Evolutionary conservation across 257 asterid species (phyloP), one percentile per base, ranked within the genome.

Genomic region (Nicotiana obtusifolia): DNA sequence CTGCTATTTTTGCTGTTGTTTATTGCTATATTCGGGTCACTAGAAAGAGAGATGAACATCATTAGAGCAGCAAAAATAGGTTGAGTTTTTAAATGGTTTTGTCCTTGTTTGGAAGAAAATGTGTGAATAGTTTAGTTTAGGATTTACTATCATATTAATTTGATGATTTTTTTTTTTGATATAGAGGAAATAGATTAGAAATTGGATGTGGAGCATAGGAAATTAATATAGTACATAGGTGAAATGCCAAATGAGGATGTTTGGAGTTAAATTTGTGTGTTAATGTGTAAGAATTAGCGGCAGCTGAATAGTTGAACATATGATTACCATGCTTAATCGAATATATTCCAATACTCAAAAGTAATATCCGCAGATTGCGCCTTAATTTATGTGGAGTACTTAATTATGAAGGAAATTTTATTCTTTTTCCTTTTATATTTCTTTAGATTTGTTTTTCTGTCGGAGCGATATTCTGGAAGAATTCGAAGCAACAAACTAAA

Each of bases 1-100:
- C 97, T 81, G 95, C 87, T 83, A 81, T 85, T 81, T 89, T 91
- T 44, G 97, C 94, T 4, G 89, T 93, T 56, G 94, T 93, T 81
- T 93, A 85, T 73, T 91, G 95, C 87, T 93, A 93, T 81, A 93
- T 93, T 80, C 86, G 95, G 49, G 95, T 90, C 41, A 93, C 97
- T 7, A 77, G 96, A 68, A 87, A 78, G 62, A 85, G 65, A 80
- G 83, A 78, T 5, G 67, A 37, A 9, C 86, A 79, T 49, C 77
- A 80, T 1, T 73, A 73, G 41, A 69, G 5, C 33, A 56, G 5
- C 60, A 14, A 1, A 14, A 2, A 14, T 3, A 14, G 9, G 60
- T 54, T 16, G 8, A 4, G 60, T 54, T 54, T 4, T 54, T 16
- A 5, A 19, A 67, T n/a, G 37, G 2, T 37, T 49, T 49, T 37